A percentile compares a stretch with the other conserved stretches of the same genome.
These are phyloP conservation scores for Paratinospora sagittata DNA, from an alignment of 164 flowering plant genomes.

Conservation along the genomic window DNA sequence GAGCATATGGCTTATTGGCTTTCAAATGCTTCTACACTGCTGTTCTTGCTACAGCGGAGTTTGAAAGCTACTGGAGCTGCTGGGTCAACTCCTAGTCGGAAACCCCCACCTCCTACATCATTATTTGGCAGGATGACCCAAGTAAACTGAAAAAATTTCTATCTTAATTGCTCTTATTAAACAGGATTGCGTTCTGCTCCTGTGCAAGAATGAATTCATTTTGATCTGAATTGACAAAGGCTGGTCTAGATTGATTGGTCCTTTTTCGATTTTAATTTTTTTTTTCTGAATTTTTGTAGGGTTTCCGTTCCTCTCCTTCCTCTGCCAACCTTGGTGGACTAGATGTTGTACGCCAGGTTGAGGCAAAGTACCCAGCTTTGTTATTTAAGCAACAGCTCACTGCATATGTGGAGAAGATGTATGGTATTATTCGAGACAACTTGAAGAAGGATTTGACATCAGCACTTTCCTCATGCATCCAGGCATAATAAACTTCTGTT, in stretches of 20 bases:
- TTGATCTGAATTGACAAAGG: background rate
- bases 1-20: constrained; percentile 96
- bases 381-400: constrained; percentile 98
- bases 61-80: constrained; percentile 46
- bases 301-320: constrained; percentile 92
- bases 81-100: constrained; percentile 50
- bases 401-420: constrained; percentile 98
- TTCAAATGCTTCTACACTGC: constrained; percentile 73
- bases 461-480: constrained; percentile 77
- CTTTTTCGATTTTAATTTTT: background rate
- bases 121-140: constrained; percentile 84
- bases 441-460: constrained; percentile 78
- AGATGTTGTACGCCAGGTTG: constrained; percentile 79
- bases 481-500: constrained; percentile 38
- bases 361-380: constrained; percentile 96
- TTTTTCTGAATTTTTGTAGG: constrained; percentile 40
- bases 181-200: background rate
- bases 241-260: background rate
- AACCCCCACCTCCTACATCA: constrained; percentile 70
- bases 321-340: constrained; percentile 48
- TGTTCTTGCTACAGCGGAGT: constrained; percentile 83
- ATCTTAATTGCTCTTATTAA: background rate
- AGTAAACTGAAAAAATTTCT: constrained; percentile 20
- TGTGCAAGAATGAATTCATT: background rate
- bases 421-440: constrained; percentile 91